Percentiles rank a stretch among this genome's conserved stretches.
Conservation (phyloP, 2,329 filamentous ascomycete genomes). For the Stagonosporopsis cucurbitacearum region DNA sequence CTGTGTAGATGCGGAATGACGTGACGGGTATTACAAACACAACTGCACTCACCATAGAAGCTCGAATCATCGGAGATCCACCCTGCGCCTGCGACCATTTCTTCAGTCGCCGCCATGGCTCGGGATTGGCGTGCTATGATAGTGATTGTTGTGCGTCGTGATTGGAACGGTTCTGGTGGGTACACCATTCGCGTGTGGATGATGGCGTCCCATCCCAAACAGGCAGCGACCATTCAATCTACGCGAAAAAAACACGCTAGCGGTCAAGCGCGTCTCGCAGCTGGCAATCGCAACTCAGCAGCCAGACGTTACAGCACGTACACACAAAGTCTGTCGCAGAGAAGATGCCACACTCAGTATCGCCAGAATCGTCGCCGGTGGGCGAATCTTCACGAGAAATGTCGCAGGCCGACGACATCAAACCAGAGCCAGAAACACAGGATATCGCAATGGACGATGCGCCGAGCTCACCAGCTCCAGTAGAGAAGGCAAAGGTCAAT, state of each 20-base stretch:
- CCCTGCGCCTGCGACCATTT: constrained; percentile 39
- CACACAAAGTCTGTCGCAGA: not conserved
- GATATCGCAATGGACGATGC: constrained; percentile 44
- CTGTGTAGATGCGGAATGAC: constrained; percentile 4
- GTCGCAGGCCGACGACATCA: constrained; percentile 49
- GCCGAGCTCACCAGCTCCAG: constrained; percentile 30
- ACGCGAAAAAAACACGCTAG: constrained; percentile 33
- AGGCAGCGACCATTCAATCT: constrained; percentile 17
- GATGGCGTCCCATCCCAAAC: constrained; percentile 11
- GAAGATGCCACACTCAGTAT: constrained; percentile 56
- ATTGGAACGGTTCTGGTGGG: constrained; percentile 16
- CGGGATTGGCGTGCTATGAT: constrained; percentile 11
- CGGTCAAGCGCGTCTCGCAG: constrained; percentile 21
- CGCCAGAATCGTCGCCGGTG: constrained; percentile 48
- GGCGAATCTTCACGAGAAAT: constrained; percentile 45
- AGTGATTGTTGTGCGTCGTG: constrained; percentile 9
- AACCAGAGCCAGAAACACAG: constrained; percentile 36
- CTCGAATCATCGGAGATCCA: constrained; percentile 53
- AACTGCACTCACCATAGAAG: constrained; percentile 50
- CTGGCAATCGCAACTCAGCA: constrained; percentile 3
- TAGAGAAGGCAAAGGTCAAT: constrained; percentile 45
- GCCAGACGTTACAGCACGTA: constrained; percentile 7
- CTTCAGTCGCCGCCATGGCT: constrained; percentile 32
- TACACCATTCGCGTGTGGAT: constrained; percentile 5
- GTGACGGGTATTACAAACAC: constrained; percentile 1